These are phyloP conservation scores for Apophysomyces variabilis DNA, from an alignment of 371 early-diverging fungal species.

Conservation along the genomic window DNA sequence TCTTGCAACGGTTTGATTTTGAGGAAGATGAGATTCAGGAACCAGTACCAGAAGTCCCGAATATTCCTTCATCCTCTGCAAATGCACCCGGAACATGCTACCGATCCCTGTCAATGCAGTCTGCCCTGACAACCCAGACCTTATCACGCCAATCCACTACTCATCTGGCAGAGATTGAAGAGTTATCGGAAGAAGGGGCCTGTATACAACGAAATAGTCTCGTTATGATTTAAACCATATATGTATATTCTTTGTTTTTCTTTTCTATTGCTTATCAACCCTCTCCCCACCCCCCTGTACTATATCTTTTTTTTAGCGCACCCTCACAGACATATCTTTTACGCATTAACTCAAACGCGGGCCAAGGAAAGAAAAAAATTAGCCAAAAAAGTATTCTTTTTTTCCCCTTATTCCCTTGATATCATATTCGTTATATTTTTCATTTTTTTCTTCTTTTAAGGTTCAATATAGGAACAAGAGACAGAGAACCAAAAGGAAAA, in stretches of 20 bases:
- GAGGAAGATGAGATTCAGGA: constrained; percentile 15
- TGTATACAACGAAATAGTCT: constrained; percentile 10
- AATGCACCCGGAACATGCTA: constrained; percentile 6
- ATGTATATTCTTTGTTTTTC: neutral
- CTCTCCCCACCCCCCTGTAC: neutral
- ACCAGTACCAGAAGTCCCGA: neutral
- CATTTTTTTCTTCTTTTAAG: too few relatives aligned
- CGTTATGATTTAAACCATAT: constrained; percentile 1
- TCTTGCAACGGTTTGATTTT: constrained; percentile 22
- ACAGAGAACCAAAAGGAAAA: too few relatives aligned
- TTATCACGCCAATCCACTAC: constrained; percentile 31
- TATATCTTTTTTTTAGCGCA: neutral
- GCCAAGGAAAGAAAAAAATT: too few relatives aligned
- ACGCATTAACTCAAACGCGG: too few relatives aligned
- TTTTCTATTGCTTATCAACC: neutral
- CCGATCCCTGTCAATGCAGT: constrained; percentile 16
- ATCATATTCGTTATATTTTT: too few relatives aligned
- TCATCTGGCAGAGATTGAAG: constrained; percentile 28
- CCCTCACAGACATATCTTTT: too few relatives aligned
- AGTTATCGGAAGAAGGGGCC: constrained; percentile 8
- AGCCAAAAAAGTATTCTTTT: too few relatives aligned
- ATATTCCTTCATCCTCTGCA: constrained; percentile 9
- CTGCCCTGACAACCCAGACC: constrained; percentile 17
- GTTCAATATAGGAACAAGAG: too few relatives aligned
- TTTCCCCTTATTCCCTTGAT: too few relatives aligned